Base-by-base conservation (phyloP, 202 grass and related monocot species). In the Dendrocalamus latiflorus region DNA sequence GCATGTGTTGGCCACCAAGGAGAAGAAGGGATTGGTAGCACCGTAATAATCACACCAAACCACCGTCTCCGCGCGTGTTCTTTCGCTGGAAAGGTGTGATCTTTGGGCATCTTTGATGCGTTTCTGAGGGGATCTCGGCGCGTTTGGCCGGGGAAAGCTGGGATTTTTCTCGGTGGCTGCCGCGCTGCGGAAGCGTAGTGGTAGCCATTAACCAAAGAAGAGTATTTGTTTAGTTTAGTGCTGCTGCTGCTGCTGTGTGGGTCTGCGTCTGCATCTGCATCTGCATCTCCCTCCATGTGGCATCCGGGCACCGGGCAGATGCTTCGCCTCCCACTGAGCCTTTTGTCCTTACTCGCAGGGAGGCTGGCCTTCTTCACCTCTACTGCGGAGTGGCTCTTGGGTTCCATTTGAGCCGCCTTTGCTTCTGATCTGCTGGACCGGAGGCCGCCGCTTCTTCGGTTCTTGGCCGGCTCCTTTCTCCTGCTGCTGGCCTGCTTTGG, bases 331-430 rank as follows among this genome's bases (percentile, higher is more conserved):
- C 66, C 58, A 65, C 74, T 73, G 86, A 84, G 63, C 36, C 15
- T 34, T 69, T 81, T 89, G 83, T 86, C 88, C 41, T 78, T 72
- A 65, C 56, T 49, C n/a, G 55, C 70, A 60, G 76, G 61, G 61
- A 64, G 53, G 57, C 43, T 76, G 62, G 5, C 76, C 83, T 36
- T 7, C 53, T 74, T 47, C 38, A 72, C 22, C 13, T 64, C 6
- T 16, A 11, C 60, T 70, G 41, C 30, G 37, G 83, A 70, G 74
- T 5, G 65, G 37, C 55, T 81, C 55, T 57, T 67, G 58, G 72
- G 30, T 45, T 48, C 65, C 84, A 0, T 73, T 86, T 44, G 65
- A 81, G 82, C 37, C 45, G 34, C 9, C 38, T 4, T 30, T 45
- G 47, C 9, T 39, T 51, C 78, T 73, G 83, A 90, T 86, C 83